phyloP scores from a whole-genome alignment of 2,329 filamentous ascomycete genomes.

The Aspergillus puulaauensis region DNA sequence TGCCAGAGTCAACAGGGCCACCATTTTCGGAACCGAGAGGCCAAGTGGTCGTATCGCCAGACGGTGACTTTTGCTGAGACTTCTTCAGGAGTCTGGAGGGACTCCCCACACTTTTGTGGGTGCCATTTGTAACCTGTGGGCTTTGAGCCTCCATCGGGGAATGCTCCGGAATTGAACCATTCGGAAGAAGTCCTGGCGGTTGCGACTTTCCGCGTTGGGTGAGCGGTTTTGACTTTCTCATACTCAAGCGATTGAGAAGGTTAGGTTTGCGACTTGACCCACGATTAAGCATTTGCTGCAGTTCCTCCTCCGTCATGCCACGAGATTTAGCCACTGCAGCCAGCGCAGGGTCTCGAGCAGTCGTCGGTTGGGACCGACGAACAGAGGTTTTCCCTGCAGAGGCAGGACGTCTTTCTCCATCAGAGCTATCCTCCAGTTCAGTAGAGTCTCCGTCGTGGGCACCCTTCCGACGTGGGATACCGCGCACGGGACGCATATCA shows the following conservation, averaged over 20 bases:
- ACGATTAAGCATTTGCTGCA: conserved; percentile 35
- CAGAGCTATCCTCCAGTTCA: conserved; percentile 61
- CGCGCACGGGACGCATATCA: conserved; percentile 60
- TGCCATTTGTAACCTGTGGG: conserved; percentile 1
- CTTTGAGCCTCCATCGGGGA: conserved; percentile 16
- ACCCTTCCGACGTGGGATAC: conserved; percentile 59
- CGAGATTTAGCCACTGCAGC: conserved; percentile 51
- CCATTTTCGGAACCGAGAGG: conserved; percentile 22
- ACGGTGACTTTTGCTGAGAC: conserved; percentile 20
- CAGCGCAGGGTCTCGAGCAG: conserved; percentile 29
- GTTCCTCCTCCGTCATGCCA: conserved; percentile 49
- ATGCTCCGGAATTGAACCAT: conserved; percentile 4
- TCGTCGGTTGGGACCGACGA: conserved; percentile 12
- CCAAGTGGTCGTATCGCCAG: conserved; percentile 21
- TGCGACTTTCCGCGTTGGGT: conserved; percentile 49
- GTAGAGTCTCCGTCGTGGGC: conserved; percentile 63
- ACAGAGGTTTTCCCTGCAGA: conserved; percentile 7
- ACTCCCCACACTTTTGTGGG: conserved; percentile 11
- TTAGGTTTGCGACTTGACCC: conserved; percentile 29
- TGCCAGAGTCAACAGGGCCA: conserved; percentile 5
- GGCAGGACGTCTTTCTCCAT: conserved; percentile 43
- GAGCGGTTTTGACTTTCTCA: conserved; percentile 26
- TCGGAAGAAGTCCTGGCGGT: conserved; percentile 41
- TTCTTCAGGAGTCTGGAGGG: conserved; percentile 32
- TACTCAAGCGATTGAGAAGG: conserved; percentile 34